Conservation (phyloP, 2,329 filamentous ascomycete species). For the Tolypocladium inflatum region DNA sequence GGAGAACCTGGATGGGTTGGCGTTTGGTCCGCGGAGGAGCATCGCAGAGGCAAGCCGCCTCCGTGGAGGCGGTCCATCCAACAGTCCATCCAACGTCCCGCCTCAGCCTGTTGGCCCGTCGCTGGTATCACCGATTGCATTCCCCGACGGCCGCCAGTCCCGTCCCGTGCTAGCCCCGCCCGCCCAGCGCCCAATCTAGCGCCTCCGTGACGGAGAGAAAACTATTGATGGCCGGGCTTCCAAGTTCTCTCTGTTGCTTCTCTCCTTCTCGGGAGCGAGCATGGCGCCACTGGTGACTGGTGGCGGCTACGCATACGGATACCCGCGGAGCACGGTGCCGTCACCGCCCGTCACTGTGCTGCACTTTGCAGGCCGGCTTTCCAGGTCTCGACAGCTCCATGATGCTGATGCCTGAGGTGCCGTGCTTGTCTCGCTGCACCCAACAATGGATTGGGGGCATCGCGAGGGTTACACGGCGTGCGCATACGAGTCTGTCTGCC, state of each 20-base stretch:
- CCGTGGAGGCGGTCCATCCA: background rate
- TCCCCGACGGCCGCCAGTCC: slow-evolving; percentile 1
- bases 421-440: background rate
- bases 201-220: background rate
- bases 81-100: no score
- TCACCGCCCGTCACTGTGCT: background rate
- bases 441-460: background rate
- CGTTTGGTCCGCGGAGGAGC: background rate
- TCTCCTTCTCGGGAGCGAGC: background rate
- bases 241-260: background rate
- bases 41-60: background rate
- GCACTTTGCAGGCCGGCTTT: background rate
- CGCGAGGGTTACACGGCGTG: background rate
- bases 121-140: slow-evolving; percentile 2
- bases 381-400: background rate
- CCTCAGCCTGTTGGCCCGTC: background rate
- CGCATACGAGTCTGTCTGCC: background rate
- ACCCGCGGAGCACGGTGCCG: background rate
- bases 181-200: background rate
- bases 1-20: background rate
- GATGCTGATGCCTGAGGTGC: no score
- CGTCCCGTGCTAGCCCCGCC: background rate
- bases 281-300: background rate
- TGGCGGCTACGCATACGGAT: background rate
- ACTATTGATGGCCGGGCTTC: background rate